Percentiles rank a stretch among this genome's conserved stretches.
Evolutionary conservation across 2,329 filamentous ascomycete species (phyloP).

Genomic region (Penicillium sp.): DNA sequence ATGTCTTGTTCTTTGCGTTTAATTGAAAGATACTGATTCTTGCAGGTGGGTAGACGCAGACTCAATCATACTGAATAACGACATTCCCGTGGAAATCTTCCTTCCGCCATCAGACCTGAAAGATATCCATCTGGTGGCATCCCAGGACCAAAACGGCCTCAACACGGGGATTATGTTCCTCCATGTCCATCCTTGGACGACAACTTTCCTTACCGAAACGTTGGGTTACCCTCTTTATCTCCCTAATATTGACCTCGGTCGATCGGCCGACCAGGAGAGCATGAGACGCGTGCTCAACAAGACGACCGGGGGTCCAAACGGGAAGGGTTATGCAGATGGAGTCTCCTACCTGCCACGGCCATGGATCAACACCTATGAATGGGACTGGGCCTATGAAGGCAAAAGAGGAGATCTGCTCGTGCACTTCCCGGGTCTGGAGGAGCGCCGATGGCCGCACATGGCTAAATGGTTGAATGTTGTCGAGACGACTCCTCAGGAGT

Average conservation of each 20-base stretch:
- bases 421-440: slow-evolving; percentile 30
- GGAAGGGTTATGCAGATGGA: slow-evolving; percentile 15
- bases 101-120: slow-evolving; percentile 30
- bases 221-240: slow-evolving; percentile 25
- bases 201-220: slow-evolving; percentile 29
- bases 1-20: background rate
- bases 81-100: slow-evolving; percentile 35
- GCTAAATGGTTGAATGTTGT: slow-evolving; percentile 26
- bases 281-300: slow-evolving; percentile 23
- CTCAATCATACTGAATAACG: slow-evolving; percentile 34
- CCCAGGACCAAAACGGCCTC: slow-evolving; percentile 34
- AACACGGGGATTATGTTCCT: slow-evolving; percentile 37
- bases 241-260: slow-evolving; percentile 22
- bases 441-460: slow-evolving; percentile 28
- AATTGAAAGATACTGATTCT: background rate
- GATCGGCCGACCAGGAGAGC: slow-evolving; percentile 22
- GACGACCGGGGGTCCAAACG: slow-evolving; percentile 14
- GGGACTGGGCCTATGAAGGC: slow-evolving; percentile 27
- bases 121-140: slow-evolving; percentile 32
- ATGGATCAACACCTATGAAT: slow-evolving; percentile 31
- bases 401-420: slow-evolving; percentile 30
- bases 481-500: slow-evolving; percentile 19
- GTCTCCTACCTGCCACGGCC: slow-evolving; percentile 22
- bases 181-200: slow-evolving; percentile 35
- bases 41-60: slow-evolving; percentile 37